Conservation (phyloP, 306 rosid genomes). For the Cicer cuneatum region DNA sequence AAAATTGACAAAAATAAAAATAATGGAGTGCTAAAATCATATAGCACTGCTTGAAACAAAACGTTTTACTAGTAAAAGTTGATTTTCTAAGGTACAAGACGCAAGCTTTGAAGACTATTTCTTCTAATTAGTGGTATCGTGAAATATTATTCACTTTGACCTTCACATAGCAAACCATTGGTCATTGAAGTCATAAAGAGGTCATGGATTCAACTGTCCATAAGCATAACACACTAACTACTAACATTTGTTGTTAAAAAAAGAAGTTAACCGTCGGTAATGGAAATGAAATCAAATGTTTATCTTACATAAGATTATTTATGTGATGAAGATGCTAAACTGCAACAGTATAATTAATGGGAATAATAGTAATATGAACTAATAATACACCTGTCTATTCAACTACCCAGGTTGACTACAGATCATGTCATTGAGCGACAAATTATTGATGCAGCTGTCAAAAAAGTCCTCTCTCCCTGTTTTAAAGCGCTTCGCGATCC, state of each 20-base stretch:
- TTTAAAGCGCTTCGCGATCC: constrained; percentile 78
- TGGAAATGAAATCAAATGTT: not conserved
- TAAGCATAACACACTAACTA: not conserved
- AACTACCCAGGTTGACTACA: not conserved
- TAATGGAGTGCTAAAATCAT: not conserved
- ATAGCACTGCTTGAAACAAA: not conserved
- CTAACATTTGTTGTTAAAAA: no score
- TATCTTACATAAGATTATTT: not conserved
- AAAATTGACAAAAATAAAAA: not conserved
- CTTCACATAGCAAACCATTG: no score
- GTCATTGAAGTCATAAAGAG: not conserved
- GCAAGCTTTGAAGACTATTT: no score
- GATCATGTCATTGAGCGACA: not conserved
- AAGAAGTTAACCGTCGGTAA: not conserved
- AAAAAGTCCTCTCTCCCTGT: constrained; percentile 66
- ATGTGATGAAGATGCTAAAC: not conserved
- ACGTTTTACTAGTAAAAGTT: no score
- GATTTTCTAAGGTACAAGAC: no score
- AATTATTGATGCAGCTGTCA: constrained; percentile 72
- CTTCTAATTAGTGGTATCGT: no score
- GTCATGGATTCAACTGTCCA: not conserved
- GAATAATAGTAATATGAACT: not conserved
- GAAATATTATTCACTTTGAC: no score
- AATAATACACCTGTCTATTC: not conserved
- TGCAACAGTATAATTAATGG: not conserved